These are phyloP conservation scores for Wickerhamomyces ciferrii DNA, from an alignment of 805 yeast species.

Conservation along the genomic window DNA sequence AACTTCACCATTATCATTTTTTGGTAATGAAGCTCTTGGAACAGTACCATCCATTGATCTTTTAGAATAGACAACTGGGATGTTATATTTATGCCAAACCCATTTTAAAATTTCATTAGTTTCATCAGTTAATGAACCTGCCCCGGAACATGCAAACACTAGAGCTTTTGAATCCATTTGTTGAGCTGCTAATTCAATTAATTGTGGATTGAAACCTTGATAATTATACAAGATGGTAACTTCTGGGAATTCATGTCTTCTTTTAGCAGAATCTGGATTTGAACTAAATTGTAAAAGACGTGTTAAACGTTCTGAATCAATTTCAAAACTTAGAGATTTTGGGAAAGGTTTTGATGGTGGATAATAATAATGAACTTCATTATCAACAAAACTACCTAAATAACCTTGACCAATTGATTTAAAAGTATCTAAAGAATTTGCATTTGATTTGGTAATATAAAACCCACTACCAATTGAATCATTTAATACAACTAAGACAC, in stretches of 20 bases:
- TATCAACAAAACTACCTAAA: constrained; percentile 64
- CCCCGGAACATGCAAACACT: constrained; percentile 67
- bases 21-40: constrained; percentile 42
- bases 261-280: constrained; percentile 16
- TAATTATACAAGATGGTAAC: constrained; percentile 57
- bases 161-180: constrained; percentile 45
- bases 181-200: constrained; percentile 42
- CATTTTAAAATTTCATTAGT: constrained; percentile 40
- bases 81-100: constrained; percentile 30
- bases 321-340: constrained; percentile 31
- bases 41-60: constrained; percentile 71
- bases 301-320: constrained; percentile 22
- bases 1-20: constrained; percentile 27
- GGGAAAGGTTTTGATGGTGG: constrained; percentile 60
- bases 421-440: constrained; percentile 66
- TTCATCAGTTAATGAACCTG: constrained; percentile 53
- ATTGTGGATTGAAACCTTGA: constrained; percentile 49
- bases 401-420: constrained; percentile 66
- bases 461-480: constrained; percentile 68
- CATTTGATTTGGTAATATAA: constrained; percentile 65
- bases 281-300: constrained; percentile 16
- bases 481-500: constrained; percentile 58
- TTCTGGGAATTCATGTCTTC: constrained; percentile 28
- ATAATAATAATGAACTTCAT: constrained; percentile 57
- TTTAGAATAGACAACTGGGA: constrained; percentile 61